Evolutionary conservation across 352 stramenopile species (phyloP).

Genomic region (Pythium rhizo-oryzae): DNA sequence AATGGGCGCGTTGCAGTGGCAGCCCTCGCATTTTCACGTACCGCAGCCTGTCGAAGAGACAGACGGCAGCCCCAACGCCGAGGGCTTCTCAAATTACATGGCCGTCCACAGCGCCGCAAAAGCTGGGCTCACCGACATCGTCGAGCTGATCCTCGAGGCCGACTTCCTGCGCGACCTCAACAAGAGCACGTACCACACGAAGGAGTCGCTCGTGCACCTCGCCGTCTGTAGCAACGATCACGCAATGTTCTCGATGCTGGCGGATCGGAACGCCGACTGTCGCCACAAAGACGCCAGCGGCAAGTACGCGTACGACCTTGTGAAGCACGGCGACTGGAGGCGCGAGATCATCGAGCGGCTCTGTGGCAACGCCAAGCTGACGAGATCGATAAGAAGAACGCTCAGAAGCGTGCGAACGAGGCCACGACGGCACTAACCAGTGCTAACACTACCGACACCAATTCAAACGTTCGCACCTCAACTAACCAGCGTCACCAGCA

Average conservation of each 20-base stretch:
- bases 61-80: no score
- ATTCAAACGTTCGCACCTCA: no score
- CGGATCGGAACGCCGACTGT: neutral
- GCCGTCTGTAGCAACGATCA: constrained; percentile 1
- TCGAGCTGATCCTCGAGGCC: neutral
- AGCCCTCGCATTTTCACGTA: no score
- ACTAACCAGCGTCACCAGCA: no score
- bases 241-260: neutral
- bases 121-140: neutral
- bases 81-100: no score
- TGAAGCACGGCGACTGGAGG: neutral
- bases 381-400: neutral
- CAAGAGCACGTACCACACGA: constrained; percentile 6
- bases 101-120: constrained; percentile 5
- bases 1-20: no score
- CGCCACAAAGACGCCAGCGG: constrained; percentile 1
- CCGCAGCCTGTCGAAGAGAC: no score
- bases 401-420: no score
- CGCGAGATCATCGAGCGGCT: neutral
- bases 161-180: neutral
- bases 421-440: neutral
- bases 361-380: neutral
- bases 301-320: constrained; percentile 11
- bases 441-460: no score
- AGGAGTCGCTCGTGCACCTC: constrained; percentile 4